Evolutionary conservation across 2,329 filamentous ascomycete species (phyloP).

Genomic region (Penicillium sp.): DNA sequence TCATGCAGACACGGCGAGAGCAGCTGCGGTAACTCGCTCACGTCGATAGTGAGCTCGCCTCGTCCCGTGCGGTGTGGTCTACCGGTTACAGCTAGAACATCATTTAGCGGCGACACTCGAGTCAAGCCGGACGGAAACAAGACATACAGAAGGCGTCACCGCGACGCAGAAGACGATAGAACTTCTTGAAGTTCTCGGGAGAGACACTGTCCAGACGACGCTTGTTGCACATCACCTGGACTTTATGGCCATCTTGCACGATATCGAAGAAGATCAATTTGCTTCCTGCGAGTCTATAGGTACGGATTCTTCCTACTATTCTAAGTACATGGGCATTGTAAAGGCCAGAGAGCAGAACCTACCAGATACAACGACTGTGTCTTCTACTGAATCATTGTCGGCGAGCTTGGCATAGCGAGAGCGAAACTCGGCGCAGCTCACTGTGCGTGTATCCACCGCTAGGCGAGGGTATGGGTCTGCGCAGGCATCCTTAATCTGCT

Average conservation of each 20-base stretch:
- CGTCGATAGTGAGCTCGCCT: constrained; percentile 75
- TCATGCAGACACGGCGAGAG: constrained; percentile 76
- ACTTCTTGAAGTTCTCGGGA: constrained; percentile 54
- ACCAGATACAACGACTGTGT: constrained; percentile 44
- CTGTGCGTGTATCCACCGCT: constrained; percentile 27
- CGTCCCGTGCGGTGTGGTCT: constrained; percentile 64
- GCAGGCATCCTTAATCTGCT: constrained; percentile 37
- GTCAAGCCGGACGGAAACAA: constrained; percentile 34
- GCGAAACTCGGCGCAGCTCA: constrained; percentile 39
- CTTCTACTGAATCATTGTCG: constrained; percentile 41
- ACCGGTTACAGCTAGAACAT: constrained; percentile 62
- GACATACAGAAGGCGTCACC: constrained; percentile 81
- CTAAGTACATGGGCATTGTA: constrained; percentile 38
- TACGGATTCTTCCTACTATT: constrained; percentile 68
- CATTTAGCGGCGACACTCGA: constrained; percentile 7
- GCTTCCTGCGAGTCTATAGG: constrained; percentile 67
- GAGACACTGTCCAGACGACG: constrained; percentile 41
- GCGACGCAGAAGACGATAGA: constrained; percentile 66
- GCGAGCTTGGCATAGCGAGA: constrained; percentile 37
- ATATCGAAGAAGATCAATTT: constrained; percentile 85
- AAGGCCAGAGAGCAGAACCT: constrained; percentile 30
- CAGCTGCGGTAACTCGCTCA: constrained; percentile 65
- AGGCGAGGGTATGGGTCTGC: constrained; percentile 42
- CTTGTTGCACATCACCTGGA: constrained; percentile 76
- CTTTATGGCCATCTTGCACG: constrained; percentile 64